Evolutionary conservation across 192 early-diverging fungal genomes (phyloP).

Genomic region (Piromyces finnis): DNA sequence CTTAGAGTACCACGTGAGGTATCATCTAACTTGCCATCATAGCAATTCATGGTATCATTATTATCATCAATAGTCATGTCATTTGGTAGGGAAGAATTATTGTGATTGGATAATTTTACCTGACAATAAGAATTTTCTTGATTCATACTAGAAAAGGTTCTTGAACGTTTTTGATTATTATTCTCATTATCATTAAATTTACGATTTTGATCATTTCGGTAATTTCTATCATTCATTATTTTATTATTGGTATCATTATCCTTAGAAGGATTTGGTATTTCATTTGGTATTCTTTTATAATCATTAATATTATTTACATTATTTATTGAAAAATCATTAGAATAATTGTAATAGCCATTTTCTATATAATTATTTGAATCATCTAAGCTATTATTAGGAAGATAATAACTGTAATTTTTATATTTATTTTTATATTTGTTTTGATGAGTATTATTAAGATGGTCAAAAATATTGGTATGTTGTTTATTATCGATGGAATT

Average conservation of each 20-base stretch:
- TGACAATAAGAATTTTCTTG: background rate
- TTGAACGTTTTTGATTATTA: background rate
- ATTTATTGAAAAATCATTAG: no score
- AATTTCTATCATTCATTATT: no score
- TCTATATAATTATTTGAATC: background rate
- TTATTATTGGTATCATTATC: no score
- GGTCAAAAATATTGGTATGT: background rate
- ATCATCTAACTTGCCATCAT: no score
- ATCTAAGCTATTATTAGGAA: background rate
- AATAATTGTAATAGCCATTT: background rate
- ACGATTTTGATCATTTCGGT: background rate
- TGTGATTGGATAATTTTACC: background rate
- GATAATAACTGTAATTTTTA: background rate
- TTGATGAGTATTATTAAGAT: background rate
- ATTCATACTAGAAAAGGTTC: background rate
- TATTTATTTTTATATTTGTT: background rate
- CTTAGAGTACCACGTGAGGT: no score
- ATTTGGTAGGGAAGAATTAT: no score
- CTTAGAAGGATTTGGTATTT: no score
- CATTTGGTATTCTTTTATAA: no score
- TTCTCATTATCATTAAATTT: background rate
- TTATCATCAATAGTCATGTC: no score
- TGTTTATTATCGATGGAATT: background rate
- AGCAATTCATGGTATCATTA: no score
- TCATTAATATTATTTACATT: no score